Percentiles rank a stretch among this genome's conserved stretches.
Conservation (phyloP, 108 stramenopile species). For the Thalassiosira profunda region DNA sequence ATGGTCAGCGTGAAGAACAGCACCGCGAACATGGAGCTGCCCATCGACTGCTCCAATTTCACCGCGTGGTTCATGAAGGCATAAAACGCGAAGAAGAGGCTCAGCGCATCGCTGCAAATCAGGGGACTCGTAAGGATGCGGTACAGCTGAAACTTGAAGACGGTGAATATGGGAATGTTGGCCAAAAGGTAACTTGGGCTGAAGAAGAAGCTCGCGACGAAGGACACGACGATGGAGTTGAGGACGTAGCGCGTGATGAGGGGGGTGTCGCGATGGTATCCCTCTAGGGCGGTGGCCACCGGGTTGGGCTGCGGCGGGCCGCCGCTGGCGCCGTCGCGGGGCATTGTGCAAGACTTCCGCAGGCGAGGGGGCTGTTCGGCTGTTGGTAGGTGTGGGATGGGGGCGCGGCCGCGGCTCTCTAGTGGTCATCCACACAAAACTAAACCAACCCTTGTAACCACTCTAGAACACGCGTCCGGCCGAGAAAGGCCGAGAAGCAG, state of each 20-base stretch:
- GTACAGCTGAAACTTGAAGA: constrained; percentile 81
- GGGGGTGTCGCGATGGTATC: constrained; percentile 70
- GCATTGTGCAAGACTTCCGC: too few species aligned
- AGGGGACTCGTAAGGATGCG: constrained; percentile 76
- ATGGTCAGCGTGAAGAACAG: constrained; percentile 63
- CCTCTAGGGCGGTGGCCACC: constrained; percentile 59
- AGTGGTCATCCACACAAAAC: too few species aligned
- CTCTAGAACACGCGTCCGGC: too few species aligned
- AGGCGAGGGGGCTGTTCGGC: too few species aligned
- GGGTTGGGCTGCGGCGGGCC: constrained; percentile 72
- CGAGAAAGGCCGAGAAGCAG: too few species aligned
- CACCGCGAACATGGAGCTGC: constrained; percentile 71
- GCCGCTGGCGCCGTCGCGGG: constrained; percentile 12
- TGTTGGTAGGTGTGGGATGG: too few species aligned
- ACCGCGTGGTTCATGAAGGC: constrained; percentile 71
- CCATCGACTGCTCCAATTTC: constrained; percentile 73
- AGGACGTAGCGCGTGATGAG: constrained; percentile 74
- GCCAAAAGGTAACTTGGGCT: constrained; percentile 58
- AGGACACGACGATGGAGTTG: constrained; percentile 62
- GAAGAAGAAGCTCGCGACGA: constrained; percentile 56
- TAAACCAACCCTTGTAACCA: too few species aligned
- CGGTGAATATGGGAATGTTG: constrained; percentile 75
- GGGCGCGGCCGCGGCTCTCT: too few species aligned
- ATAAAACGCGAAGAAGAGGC: constrained; percentile 72
- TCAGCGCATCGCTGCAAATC: constrained; percentile 61